Conservation (phyloP, 2,329 filamentous ascomycete genomes). For the Talaromyces pinophilus region DNA sequence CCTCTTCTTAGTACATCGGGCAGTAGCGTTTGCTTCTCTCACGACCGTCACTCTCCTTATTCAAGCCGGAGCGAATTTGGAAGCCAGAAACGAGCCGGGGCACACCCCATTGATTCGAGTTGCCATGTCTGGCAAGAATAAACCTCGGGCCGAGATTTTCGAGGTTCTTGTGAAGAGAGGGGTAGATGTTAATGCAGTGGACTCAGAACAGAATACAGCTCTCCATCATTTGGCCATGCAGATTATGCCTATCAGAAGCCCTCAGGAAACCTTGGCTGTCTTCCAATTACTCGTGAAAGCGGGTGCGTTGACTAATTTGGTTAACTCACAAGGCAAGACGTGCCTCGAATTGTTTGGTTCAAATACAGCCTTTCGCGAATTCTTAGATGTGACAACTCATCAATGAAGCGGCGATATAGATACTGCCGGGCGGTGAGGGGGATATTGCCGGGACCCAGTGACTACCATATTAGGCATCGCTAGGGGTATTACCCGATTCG, state of each 20-base stretch:
- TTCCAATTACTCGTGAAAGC: conserved; percentile 11
- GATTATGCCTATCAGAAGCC: background rate
- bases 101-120: background rate
- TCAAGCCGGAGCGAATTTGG: background rate
- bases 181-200: background rate
- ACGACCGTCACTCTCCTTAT: background rate
- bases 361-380: background rate
- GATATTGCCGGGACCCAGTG: too few species aligned
- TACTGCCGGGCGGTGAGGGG: too few species aligned
- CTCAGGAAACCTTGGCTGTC: background rate
- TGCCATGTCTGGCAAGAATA: background rate
- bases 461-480: too few species aligned
- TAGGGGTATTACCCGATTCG: too few species aligned
- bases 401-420: too few species aligned
- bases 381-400: too few species aligned
- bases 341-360: conserved; percentile 4
- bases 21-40: background rate
- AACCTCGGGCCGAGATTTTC: background rate
- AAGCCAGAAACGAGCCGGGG: conserved; percentile 2
- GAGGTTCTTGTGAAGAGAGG: background rate
- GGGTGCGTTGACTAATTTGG: conserved; percentile 8
- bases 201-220: background rate
- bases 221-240: conserved; percentile 7
- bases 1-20: background rate
- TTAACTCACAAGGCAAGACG: conserved; percentile 8